A percentile compares a stretch with the other conserved stretches of the same genome.
phyloP scores from a whole-genome alignment of 768 basidiomycete genomes.

The Mycena filopes region DNA sequence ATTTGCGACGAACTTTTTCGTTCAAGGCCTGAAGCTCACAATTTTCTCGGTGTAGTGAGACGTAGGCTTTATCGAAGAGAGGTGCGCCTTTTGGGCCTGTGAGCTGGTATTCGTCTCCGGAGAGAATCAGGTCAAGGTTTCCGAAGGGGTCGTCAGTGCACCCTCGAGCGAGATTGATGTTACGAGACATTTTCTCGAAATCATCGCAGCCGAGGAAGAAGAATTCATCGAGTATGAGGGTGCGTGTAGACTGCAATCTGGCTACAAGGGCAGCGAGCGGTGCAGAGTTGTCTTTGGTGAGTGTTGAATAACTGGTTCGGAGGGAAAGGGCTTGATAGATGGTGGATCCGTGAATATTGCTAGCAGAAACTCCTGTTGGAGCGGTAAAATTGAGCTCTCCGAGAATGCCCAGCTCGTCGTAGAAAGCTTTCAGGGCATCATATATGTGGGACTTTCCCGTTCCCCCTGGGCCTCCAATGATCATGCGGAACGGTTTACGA shows the following conservation, averaged over 20 bases:
- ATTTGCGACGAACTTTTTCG: constrained; percentile 5
- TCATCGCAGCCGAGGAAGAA: constrained; percentile 27
- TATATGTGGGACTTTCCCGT: constrained; percentile 37
- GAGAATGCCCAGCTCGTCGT: not conserved
- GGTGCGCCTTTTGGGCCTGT: constrained; percentile 16
- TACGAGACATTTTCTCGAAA: constrained; percentile 18
- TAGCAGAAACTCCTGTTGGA: constrained; percentile 34
- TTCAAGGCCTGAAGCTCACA: constrained; percentile 15
- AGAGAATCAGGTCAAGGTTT: constrained; percentile 26
- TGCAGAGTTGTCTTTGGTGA: constrained; percentile 14
- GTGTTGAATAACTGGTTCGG: not conserved
- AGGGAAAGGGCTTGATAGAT: constrained; percentile 20
- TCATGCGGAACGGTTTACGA: constrained; percentile 27
- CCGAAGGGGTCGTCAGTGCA: constrained; percentile 26
- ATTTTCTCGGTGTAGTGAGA: not conserved
- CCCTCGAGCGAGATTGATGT: constrained; percentile 13
- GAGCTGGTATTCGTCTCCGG: constrained; percentile 29
- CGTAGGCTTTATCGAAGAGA: constrained; percentile 4
- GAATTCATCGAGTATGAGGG: constrained; percentile 28
- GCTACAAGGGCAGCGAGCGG: not conserved
- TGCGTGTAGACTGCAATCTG: not conserved
- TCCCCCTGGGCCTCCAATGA: constrained; percentile 36
- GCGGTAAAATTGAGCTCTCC: constrained; percentile 27
- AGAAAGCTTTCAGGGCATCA: constrained; percentile 27
- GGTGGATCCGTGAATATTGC: constrained; percentile 31